phyloP scores from a whole-genome alignment of 2,329 filamentous ascomycete species.

The Microdochium paspali region DNA sequence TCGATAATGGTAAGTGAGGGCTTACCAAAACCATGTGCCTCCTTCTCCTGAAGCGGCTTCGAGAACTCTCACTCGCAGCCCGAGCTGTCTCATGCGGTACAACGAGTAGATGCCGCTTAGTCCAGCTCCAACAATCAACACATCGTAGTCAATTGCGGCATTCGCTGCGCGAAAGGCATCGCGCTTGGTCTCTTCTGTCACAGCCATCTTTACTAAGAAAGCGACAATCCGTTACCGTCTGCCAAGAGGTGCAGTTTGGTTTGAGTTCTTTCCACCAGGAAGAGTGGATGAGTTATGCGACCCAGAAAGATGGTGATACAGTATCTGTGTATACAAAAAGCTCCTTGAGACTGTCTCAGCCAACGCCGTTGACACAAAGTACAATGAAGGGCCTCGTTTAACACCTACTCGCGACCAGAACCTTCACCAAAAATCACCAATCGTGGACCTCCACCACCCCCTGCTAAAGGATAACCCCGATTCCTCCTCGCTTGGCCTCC shows the following conservation, averaged over 20 bases:
- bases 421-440: too few relatives aligned
- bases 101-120: constrained; percentile 3
- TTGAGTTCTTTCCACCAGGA: not conserved
- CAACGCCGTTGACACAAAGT: too few relatives aligned
- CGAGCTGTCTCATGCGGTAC: constrained; percentile 2
- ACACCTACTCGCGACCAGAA: too few relatives aligned
- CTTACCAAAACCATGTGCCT: constrained; percentile 2
- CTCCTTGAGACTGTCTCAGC: too few relatives aligned
- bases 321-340: too few relatives aligned
- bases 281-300: not conserved
- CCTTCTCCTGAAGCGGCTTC: constrained; percentile 1
- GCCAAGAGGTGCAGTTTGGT: too few relatives aligned
- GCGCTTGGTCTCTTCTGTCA: not conserved
- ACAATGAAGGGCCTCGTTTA: too few relatives aligned
- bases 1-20: not conserved
- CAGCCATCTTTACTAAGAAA: not conserved
- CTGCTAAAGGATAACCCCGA: too few relatives aligned
- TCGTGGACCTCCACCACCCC: too few relatives aligned
- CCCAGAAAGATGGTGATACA: not conserved
- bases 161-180: not conserved
- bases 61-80: constrained; percentile 2
- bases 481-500: too few relatives aligned
- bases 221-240: not conserved
- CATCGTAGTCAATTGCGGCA: constrained; percentile 1
- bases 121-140: constrained; percentile 3